A percentile compares a stretch with the other conserved stretches of the same genome.
Evolutionary conservation across 2,329 filamentous ascomycete species (phyloP).

Genomic region (Neoscytalidium dimidiatum): DNA sequence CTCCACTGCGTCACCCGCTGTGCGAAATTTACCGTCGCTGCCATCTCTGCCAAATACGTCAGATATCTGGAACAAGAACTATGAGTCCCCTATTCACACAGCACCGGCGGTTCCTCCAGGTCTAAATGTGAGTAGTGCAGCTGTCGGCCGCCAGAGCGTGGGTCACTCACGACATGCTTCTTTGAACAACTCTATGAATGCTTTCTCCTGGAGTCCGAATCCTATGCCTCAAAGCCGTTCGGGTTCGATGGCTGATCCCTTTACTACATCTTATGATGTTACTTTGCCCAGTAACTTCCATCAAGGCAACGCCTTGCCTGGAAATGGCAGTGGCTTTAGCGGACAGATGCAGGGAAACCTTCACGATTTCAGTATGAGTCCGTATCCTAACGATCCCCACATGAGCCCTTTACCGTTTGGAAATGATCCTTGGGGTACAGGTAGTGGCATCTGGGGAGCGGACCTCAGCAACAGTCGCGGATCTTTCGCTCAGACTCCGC

Average conservation of each 20-base stretch:
- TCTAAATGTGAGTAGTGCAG: neutral
- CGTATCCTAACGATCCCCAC: slow-evolving; percentile 21
- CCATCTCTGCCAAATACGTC: slow-evolving; percentile 40
- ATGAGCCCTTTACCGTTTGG: slow-evolving; percentile 44
- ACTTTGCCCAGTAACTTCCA: slow-evolving; percentile 17
- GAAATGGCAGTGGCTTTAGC: slow-evolving; percentile 17
- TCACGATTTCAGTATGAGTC: slow-evolving; percentile 35
- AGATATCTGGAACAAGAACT: slow-evolving; percentile 40
- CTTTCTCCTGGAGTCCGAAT: slow-evolving; percentile 36
- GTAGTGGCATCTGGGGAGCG: slow-evolving; percentile 39
- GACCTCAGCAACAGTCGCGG: slow-evolving; percentile 31
- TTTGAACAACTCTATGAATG: slow-evolving; percentile 30
- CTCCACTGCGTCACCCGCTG: slow-evolving; percentile 39
- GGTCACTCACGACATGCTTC: slow-evolving; percentile 46
- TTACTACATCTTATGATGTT: slow-evolving; percentile 22
- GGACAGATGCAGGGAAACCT: slow-evolving; percentile 25
- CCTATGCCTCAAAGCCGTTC: neutral
- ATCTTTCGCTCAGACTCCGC: slow-evolving; percentile 32
- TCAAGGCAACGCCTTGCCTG: neutral
- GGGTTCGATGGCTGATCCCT: slow-evolving; percentile 14
- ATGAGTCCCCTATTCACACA: slow-evolving; percentile 31
- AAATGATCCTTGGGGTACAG: slow-evolving; percentile 39
- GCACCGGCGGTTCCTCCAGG: slow-evolving; percentile 28
- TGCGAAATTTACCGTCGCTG: slow-evolving; percentile 35
- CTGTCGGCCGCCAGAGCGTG: slow-evolving; percentile 10